Percentiles rank a stretch among this genome's conserved stretches.
Evolutionary conservation across 495 filamentous ascomycete genomes (phyloP).

Genomic region (Podospora fimiseda): DNA sequence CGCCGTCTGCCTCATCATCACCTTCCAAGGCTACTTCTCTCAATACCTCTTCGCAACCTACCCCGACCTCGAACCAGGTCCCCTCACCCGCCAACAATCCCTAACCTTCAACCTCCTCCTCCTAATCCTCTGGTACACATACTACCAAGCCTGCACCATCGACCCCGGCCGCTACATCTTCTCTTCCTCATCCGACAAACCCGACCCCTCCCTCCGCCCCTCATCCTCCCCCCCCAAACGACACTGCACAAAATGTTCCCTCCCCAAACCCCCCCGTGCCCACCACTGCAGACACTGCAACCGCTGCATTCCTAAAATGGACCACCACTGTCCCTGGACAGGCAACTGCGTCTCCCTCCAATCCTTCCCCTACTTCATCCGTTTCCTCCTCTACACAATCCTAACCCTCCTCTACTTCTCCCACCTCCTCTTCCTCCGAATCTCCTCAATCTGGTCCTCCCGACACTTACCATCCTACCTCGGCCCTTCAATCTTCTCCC

Average conservation of each 20-base stretch:
- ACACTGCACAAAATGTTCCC: conserved; percentile 85
- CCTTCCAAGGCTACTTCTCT: conserved; percentile 75
- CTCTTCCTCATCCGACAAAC: conserved; percentile 24
- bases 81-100: conserved; percentile 53
- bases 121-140: conserved; percentile 69
- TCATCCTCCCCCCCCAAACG: conserved; percentile 16
- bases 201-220: conserved; percentile 12
- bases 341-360: conserved; percentile 85
- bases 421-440: conserved; percentile 56
- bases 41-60: conserved; percentile 67
- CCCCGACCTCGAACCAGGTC: conserved; percentile 57
- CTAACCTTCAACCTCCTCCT: conserved; percentile 71
- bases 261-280: conserved; percentile 74
- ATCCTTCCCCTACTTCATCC: conserved; percentile 84
- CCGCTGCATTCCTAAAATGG: conserved; percentile 94
- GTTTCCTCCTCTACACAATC: conserved; percentile 77
- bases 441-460: conserved; percentile 55
- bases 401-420: conserved; percentile 53
- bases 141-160: conserved; percentile 67
- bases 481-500: conserved; percentile 58
- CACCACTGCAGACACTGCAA: conserved; percentile 89
- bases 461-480: conserved; percentile 74
- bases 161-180: conserved; percentile 61
- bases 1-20: conserved; percentile 60
- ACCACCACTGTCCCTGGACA: conserved; percentile 98